phyloP scores from a whole-genome alignment of 805 yeast genomes.

The Candida rishiriensis region DNA sequence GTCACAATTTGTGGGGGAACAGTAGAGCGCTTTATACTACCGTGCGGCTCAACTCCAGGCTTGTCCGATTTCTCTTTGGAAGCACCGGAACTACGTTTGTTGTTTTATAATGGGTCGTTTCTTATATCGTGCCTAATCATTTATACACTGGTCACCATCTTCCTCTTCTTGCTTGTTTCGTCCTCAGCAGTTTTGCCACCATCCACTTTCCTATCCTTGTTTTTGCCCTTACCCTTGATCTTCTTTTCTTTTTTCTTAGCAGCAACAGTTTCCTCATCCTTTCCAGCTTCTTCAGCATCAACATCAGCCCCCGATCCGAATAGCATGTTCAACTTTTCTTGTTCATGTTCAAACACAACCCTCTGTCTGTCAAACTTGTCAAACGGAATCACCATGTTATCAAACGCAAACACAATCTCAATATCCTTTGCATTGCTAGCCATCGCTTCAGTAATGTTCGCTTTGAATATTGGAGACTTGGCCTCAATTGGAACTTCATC shows the following conservation, averaged over 20 bases:
- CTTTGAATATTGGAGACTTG: constrained; percentile 22
- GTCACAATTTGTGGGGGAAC: too few relatives aligned
- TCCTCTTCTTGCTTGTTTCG: constrained; percentile 13
- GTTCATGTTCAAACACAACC: constrained; percentile 26
- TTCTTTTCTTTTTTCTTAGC: not conserved
- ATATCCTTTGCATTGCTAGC: constrained; percentile 23
- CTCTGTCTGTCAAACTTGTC: constrained; percentile 37
- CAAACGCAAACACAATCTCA: constrained; percentile 52
- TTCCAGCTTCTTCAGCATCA: constrained; percentile 8
- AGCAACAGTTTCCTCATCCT: not conserved
- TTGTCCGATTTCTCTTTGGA: too few relatives aligned
- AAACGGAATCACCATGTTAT: constrained; percentile 52
- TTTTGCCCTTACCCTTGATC: constrained; percentile 4
- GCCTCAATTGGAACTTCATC: constrained; percentile 15
- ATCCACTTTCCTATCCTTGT: not conserved
- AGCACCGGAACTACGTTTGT: too few relatives aligned
- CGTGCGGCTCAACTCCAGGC: too few relatives aligned
- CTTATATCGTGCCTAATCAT: too few relatives aligned
- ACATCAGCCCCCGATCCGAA: constrained; percentile 23
- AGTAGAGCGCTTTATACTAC: too few relatives aligned
- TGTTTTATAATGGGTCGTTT: too few relatives aligned
- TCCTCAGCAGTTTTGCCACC: not conserved
- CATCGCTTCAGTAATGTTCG: constrained; percentile 3
- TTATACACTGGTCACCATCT: constrained; percentile 7
- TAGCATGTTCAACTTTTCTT: constrained; percentile 21